phyloP scores from a whole-genome alignment of 2,329 filamentous ascomycete species.

The Sporothrix humicola region DNA sequence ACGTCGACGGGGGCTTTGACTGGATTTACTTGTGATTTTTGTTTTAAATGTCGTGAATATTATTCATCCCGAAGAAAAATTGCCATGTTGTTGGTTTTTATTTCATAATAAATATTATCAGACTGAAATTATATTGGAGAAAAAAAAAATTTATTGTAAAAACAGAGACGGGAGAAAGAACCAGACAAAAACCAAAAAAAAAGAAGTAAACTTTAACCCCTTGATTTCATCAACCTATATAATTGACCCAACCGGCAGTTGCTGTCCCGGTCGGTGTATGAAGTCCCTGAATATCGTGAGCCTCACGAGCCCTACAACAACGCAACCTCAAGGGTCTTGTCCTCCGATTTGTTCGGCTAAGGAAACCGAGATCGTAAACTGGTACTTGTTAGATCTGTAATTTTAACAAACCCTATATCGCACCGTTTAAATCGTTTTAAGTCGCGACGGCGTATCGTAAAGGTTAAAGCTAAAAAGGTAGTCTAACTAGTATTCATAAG shows the following conservation, averaged over 20 bases:
- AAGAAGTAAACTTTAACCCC: no score
- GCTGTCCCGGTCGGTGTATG: background rate
- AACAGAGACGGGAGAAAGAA: background rate
- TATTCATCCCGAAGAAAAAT: no score
- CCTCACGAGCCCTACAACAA: background rate
- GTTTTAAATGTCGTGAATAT: no score
- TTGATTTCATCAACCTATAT: no score
- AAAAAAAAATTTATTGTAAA: background rate
- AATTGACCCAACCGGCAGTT: background rate
- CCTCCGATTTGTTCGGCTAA: background rate
- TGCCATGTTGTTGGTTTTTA: no score
- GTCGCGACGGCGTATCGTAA: conserved; percentile 14
- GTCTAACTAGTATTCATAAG: background rate
- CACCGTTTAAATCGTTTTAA: background rate
- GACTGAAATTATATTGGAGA: background rate
- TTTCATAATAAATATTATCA: no score
- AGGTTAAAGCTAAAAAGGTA: conserved; percentile 8
- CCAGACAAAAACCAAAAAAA: no score
- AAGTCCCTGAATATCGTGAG: conserved; percentile 1
- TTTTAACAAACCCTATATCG: conserved; percentile 9
- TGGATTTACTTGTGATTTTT: background rate
- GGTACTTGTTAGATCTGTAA: background rate
- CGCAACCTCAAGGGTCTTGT: background rate
- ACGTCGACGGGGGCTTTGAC: no score
- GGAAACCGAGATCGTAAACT: background rate